These are phyloP conservation scores for Polyplosphaeria fusca DNA, from an alignment of 495 filamentous ascomycete genomes.

Conservation along the genomic window DNA sequence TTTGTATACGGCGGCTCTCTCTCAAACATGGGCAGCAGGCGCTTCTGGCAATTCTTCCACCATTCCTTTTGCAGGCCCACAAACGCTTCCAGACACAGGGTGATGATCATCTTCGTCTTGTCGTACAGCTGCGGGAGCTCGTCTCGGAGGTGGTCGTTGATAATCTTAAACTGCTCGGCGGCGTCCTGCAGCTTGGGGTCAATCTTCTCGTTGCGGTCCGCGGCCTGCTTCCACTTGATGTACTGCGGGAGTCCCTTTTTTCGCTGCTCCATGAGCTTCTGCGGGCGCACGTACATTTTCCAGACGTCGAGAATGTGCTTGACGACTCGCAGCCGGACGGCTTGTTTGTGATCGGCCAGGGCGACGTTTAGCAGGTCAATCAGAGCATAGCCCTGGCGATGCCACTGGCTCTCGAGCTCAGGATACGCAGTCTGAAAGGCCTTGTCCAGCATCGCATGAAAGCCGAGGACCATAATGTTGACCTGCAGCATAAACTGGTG, in stretches of 20 bases:
- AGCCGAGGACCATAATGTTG: conserved; percentile 63
- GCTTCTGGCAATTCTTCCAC: conserved; percentile 74
- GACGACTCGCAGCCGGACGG: conserved; percentile 77
- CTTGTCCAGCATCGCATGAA: conserved; percentile 63
- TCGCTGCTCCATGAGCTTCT: conserved; percentile 84
- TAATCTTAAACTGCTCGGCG: conserved; percentile 78
- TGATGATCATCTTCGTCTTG: conserved; percentile 73
- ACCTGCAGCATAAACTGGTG: conserved; percentile 70
- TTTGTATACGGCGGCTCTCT: conserved; percentile 58
- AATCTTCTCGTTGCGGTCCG: conserved; percentile 72
- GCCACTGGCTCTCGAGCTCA: conserved; percentile 90
- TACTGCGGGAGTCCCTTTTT: conserved; percentile 87
- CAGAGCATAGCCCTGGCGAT: conserved; percentile 74
- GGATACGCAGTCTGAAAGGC: conserved; percentile 57
- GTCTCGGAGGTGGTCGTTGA: conserved; percentile 89
- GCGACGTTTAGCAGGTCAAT: conserved; percentile 74
- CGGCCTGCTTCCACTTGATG: conserved; percentile 72
- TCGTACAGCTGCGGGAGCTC: conserved; percentile 83
- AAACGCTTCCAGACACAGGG: conserved; percentile 75
- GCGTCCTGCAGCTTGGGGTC: conserved; percentile 79
- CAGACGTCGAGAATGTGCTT: conserved; percentile 82
- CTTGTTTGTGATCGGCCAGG: conserved; percentile 76
- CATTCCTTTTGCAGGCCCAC: conserved; percentile 76
- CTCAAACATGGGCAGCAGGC: conserved; percentile 71
- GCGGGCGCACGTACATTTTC: conserved; percentile 68